Conservation (phyloP, 768 basidiomycete genomes). For the Boletus bicolor region DNA sequence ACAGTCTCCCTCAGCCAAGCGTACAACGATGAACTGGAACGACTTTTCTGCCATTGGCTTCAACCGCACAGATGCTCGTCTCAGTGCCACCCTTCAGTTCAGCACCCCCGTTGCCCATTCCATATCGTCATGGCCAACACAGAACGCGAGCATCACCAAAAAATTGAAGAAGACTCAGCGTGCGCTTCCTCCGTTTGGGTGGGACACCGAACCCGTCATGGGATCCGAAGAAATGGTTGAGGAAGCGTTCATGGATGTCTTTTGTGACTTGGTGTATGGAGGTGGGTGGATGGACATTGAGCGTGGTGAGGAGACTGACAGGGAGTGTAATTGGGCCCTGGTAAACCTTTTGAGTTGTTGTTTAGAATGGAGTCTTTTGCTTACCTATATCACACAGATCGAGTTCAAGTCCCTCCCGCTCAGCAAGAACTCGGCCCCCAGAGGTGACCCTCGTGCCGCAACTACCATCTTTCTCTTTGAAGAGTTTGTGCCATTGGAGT, state of each 20-base stretch:
- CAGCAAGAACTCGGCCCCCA: constrained; percentile 15
- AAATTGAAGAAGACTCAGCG: constrained; percentile 80
- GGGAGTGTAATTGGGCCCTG: constrained; percentile 91
- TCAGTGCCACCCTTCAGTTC: constrained; percentile 83
- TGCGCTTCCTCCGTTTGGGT: constrained; percentile 78
- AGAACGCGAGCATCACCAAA: constrained; percentile 67
- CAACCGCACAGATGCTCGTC: constrained; percentile 68
- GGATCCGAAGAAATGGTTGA: constrained; percentile 82
- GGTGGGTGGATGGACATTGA: constrained; percentile 85
- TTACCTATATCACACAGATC: constrained; percentile 50
- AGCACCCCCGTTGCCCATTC: constrained; percentile 50
- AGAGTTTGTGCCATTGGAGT: constrained; percentile 90
- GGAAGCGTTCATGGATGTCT: constrained; percentile 85
- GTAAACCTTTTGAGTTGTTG: constrained; percentile 43
- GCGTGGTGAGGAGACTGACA: constrained; percentile 64
- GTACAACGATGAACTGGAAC: constrained; percentile 83
- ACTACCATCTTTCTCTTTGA: constrained; percentile 81
- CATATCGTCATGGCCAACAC: constrained; percentile 70
- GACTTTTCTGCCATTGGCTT: constrained; percentile 88
- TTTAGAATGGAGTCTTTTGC: background rate
- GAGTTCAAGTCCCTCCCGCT: constrained; percentile 81
- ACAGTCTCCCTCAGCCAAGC: constrained; percentile 67
- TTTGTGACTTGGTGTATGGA: constrained; percentile 77
- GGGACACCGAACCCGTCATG: constrained; percentile 85
- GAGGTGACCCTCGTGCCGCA: constrained; percentile 66